A percentile compares a stretch with the other conserved stretches of the same genome.
Evolutionary conservation across 1,139 yeast genomes (phyloP).

Genomic region (Meyerozyma elateridarum): DNA sequence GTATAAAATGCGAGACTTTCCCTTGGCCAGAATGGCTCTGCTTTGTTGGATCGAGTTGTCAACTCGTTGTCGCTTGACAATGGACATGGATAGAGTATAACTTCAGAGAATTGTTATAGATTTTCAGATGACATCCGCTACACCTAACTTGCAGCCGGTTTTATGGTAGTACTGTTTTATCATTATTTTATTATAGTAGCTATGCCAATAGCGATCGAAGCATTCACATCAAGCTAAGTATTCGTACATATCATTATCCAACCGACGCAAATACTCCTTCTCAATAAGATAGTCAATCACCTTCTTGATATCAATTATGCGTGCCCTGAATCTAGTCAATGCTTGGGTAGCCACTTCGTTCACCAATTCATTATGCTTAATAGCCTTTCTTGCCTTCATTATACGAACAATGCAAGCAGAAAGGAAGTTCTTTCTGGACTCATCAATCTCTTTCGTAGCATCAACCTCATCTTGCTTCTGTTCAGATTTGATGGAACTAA

Average conservation of each 20-base stretch:
- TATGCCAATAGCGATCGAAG: too few relatives aligned
- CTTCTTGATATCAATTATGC: slow-evolving; percentile 78
- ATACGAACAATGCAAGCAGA: slow-evolving; percentile 94
- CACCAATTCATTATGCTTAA: slow-evolving; percentile 75
- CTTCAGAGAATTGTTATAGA: too few relatives aligned
- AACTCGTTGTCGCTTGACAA: slow-evolving; percentile 10
- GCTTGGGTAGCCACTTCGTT: slow-evolving; percentile 90
- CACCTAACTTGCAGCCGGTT: too few relatives aligned
- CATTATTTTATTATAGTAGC: slow-evolving; percentile 3
- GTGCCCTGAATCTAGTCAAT: slow-evolving; percentile 78
- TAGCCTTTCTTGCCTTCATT: slow-evolving; percentile 86
- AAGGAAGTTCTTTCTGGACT: slow-evolving; percentile 78
- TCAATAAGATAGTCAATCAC: slow-evolving; percentile 84
- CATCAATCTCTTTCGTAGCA: slow-evolving; percentile 79
- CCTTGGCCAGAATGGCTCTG: slow-evolving; percentile 5
- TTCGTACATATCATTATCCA: slow-evolving; percentile 70
- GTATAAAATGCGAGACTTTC: slow-evolving; percentile 8
- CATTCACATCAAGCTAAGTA: too few relatives aligned
- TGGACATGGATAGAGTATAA: slow-evolving; percentile 6
- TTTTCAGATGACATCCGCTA: slow-evolving; percentile 4
- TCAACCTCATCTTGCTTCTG: slow-evolving; percentile 75
- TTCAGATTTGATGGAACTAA: slow-evolving; percentile 77
- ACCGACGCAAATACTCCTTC: slow-evolving; percentile 76
- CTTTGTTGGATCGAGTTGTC: slow-evolving; percentile 5
- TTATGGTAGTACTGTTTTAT: neutral